These are phyloP conservation scores for Marchantia paleacea DNA, from an alignment of 225 moss, liverwort and hornwort species.

Conservation along the genomic window DNA sequence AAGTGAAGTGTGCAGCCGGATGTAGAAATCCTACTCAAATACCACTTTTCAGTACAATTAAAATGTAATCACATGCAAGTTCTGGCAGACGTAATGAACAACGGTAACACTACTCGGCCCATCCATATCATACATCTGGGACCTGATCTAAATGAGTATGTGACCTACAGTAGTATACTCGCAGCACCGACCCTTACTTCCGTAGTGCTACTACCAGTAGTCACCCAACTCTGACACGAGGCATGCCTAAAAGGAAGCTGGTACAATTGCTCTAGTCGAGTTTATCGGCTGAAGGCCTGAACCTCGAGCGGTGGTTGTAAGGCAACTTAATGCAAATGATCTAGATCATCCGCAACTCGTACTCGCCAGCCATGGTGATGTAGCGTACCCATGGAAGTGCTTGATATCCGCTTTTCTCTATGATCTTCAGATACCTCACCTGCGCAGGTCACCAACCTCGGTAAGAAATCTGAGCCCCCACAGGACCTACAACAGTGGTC, in stretches of 20 bases:
- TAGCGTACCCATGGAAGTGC: slow-evolving; percentile 98
- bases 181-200: slow-evolving; percentile 8
- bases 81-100: slow-evolving; percentile 1
- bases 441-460: slow-evolving; percentile 15
- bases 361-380: slow-evolving; percentile 97
- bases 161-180: neutral
- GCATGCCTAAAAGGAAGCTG: neutral
- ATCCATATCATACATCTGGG: slow-evolving; percentile 23
- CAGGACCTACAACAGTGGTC: neutral
- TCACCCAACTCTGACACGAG: slow-evolving; percentile 9
- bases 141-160: slow-evolving; percentile 5
- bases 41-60: neutral
- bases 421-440: slow-evolving; percentile 96
- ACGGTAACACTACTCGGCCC: neutral
- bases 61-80: slow-evolving; percentile 13
- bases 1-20: neutral
- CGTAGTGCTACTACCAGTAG: neutral
- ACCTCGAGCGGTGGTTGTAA: neutral
- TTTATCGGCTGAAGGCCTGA: neutral
- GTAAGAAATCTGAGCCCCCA: neutral
- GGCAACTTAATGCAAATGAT: neutral
- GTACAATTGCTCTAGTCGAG: neutral
- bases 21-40: neutral
- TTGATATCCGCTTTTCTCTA: slow-evolving; percentile 96
- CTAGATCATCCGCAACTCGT: slow-evolving; percentile 81